A percentile compares a stretch with the other conserved stretches of the same genome.
Conservation (phyloP, 192 early-diverging fungal genomes). For the Mortierella alpina region DNA sequence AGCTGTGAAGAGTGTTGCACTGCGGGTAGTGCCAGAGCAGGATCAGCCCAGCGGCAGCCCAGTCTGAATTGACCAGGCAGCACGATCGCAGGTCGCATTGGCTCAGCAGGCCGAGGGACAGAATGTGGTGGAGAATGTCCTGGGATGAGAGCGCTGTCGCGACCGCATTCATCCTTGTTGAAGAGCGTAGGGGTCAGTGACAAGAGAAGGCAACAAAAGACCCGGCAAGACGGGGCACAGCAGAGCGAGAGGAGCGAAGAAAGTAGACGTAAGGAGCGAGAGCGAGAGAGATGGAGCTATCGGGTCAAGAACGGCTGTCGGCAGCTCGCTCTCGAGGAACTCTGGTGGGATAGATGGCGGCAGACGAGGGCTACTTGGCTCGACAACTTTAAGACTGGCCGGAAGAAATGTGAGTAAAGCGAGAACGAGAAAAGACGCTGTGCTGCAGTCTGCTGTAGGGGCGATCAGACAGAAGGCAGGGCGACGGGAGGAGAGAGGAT, state of each 20-base stretch:
- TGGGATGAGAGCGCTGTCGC: conserved; percentile 28
- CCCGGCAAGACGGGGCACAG: not conserved
- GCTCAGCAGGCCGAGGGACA: conserved; percentile 16
- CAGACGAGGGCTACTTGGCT: too few relatives aligned
- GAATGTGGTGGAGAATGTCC: conserved; percentile 47
- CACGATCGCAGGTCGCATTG: conserved; percentile 31
- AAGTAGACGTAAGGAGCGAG: not conserved
- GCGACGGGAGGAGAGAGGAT: not conserved
- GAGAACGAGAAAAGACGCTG: too few relatives aligned
- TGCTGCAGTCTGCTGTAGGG: too few relatives aligned
- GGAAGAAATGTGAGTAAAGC: too few relatives aligned
- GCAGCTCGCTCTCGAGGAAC: too few relatives aligned
- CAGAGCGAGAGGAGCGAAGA: not conserved
- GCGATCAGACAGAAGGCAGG: too few relatives aligned
- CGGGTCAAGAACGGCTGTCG: too few relatives aligned
- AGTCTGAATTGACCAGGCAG: conserved; percentile 49
- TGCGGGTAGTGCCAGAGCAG: conserved; percentile 36
- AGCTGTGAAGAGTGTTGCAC: conserved; percentile 24
- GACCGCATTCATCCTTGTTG: conserved; percentile 18
- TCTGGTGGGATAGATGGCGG: too few relatives aligned
- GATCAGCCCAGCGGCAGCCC: conserved; percentile 36
- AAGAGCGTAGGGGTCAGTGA: not conserved
- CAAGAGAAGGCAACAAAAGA: not conserved
- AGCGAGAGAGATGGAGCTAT: not conserved
- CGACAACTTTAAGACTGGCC: too few relatives aligned